Percentiles rank a stretch among this genome's conserved stretches.
Evolutionary conservation across 73 alveolate genomes (phyloP).

Genomic region (Effrenium voratum): DNA sequence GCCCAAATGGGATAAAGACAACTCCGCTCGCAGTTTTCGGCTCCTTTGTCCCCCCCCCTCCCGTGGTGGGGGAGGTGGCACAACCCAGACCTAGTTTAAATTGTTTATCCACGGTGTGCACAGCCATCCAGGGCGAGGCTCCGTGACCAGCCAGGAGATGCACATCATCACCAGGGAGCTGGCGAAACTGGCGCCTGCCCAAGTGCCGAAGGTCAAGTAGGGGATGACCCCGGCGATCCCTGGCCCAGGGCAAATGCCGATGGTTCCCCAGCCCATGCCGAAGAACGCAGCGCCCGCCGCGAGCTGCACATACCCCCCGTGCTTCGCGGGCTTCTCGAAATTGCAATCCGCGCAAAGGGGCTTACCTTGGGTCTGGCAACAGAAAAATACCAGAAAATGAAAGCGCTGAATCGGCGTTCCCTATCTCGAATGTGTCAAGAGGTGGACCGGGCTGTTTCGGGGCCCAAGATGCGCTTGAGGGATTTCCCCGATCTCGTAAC

Average conservation of each 20-base stretch:
- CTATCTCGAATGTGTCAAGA: too few relatives aligned
- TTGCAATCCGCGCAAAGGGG: slow-evolving; percentile 23
- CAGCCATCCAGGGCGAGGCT: background rate
- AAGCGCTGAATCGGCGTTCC: background rate
- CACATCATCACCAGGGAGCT: background rate
- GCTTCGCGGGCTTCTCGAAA: slow-evolving; percentile 50
- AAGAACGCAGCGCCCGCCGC: slow-evolving; percentile 1
- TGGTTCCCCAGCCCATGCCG: slow-evolving; percentile 45
- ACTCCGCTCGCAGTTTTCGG: too few relatives aligned
- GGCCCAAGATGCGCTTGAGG: too few relatives aligned
- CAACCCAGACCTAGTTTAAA: too few relatives aligned
- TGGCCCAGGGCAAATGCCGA: slow-evolving; percentile 52
- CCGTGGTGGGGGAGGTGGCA: too few relatives aligned
- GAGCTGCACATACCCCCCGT: background rate
- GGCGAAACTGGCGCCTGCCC: slow-evolving; percentile 2
- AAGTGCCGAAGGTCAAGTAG: background rate
- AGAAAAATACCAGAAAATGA: too few relatives aligned
- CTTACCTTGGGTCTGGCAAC: background rate
- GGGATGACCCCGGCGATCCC: slow-evolving; percentile 32
- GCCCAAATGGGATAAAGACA: too few relatives aligned
- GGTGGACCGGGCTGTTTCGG: too few relatives aligned
- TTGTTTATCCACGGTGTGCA: background rate
- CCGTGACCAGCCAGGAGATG: slow-evolving; percentile 24
- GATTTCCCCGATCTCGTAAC: too few relatives aligned
- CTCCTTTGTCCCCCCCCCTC: too few relatives aligned